Conservation (phyloP, 768 basidiomycete species). For the Lactarius indigo region DNA sequence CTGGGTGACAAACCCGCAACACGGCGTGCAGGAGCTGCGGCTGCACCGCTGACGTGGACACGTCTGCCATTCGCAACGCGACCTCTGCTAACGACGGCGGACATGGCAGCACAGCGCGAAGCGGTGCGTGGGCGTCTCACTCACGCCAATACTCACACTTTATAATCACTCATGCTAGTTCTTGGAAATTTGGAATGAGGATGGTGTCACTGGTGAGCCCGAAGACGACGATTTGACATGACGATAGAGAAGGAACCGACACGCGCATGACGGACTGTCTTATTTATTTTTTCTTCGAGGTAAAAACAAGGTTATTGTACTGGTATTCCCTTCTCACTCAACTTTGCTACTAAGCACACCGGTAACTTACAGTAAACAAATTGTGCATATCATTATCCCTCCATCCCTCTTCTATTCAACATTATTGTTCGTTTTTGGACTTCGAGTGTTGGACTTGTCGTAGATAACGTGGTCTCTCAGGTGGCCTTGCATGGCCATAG, state of each 20-base stretch:
- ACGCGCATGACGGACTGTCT: neutral
- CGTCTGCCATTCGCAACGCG: conserved; percentile 63
- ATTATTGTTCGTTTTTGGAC: neutral
- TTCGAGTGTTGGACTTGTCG: neutral
- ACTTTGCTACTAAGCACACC: neutral
- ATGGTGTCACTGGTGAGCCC: conserved; percentile 66
- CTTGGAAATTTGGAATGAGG: conserved; percentile 77
- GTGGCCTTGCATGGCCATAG: neutral
- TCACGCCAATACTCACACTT: neutral
- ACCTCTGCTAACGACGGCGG: conserved; percentile 58
- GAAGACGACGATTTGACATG: conserved; percentile 32
- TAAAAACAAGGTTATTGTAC: conserved; percentile 5
- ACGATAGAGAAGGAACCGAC: neutral
- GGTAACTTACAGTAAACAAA: conserved; percentile 1
- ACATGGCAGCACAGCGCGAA: conserved; percentile 57
- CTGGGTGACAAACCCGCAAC: conserved; percentile 78
- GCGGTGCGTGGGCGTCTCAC: conserved; percentile 42
- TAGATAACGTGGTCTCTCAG: neutral
- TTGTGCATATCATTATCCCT: conserved; percentile 24
- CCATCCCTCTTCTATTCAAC: neutral
- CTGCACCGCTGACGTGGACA: conserved; percentile 65
- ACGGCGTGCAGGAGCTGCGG: conserved; percentile 56
- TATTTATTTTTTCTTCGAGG: neutral
- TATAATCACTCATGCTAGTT: conserved; percentile 43
- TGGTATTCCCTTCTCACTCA: neutral